Evolutionary conservation across 192 early-diverging fungal species (phyloP).

Genomic region (Coemansia sp.): DNA sequence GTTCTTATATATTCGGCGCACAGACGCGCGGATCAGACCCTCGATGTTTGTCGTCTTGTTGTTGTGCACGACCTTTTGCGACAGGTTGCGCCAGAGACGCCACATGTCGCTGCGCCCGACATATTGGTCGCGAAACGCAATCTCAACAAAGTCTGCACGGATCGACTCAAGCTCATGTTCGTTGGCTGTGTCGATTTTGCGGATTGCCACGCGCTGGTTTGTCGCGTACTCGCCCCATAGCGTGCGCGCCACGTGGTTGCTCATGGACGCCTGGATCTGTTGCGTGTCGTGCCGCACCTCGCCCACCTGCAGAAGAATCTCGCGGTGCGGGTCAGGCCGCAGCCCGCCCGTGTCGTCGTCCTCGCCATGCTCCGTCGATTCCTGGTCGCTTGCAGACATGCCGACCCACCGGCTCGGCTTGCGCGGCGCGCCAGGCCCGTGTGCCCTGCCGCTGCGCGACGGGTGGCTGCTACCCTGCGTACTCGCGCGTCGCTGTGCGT

Average conservation of each 20-base stretch:
- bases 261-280: constrained; percentile 36
- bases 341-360: constrained; percentile 2
- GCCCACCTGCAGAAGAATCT: constrained; percentile 42
- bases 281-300: constrained; percentile 43
- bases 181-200: constrained; percentile 61
- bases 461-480: not conserved
- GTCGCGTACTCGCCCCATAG: constrained; percentile 41
- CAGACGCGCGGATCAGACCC: constrained; percentile 71
- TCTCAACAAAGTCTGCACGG: constrained; percentile 77
- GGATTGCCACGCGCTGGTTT: constrained; percentile 37
- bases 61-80: constrained; percentile 68
- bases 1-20: constrained; percentile 78
- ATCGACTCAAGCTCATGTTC: constrained; percentile 51
- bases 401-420: constrained; percentile 5
- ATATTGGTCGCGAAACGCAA: constrained; percentile 88
- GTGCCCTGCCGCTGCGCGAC: not conserved
- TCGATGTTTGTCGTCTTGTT: constrained; percentile 72
- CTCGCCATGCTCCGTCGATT: not conserved
- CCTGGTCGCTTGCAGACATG: constrained; percentile 1
- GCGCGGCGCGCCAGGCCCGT: constrained; percentile 1
- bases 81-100: constrained; percentile 71
- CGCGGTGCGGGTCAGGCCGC: constrained; percentile 24
- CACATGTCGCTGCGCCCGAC: constrained; percentile 94
- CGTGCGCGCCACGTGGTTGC: constrained; percentile 26
- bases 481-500: not conserved